Conservation (phyloP, 768 basidiomycete species). For the Lactifluus pinguis region DNA sequence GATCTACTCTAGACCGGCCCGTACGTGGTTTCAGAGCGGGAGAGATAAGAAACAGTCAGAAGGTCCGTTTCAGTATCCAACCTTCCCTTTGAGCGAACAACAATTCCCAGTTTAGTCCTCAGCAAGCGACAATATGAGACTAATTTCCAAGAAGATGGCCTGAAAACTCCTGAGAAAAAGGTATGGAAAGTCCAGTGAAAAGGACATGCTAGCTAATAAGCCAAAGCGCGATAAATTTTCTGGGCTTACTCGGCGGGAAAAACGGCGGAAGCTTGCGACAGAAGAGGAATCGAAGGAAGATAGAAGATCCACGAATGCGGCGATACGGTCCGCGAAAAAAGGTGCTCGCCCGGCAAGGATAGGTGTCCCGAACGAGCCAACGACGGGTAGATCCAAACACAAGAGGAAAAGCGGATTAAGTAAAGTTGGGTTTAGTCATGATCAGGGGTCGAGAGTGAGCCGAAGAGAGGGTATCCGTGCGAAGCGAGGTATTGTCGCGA, state of each 20-base stretch:
- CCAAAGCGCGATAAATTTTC: slow-evolving; percentile 69
- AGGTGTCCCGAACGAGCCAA: slow-evolving; percentile 38
- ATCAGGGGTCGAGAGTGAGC: slow-evolving; percentile 40
- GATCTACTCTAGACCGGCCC: slow-evolving; percentile 86
- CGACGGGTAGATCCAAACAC: slow-evolving; percentile 21
- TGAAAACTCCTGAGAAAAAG: slow-evolving; percentile 28
- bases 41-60: slow-evolving; percentile 76
- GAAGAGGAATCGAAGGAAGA: slow-evolving; percentile 71
- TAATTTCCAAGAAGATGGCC: slow-evolving; percentile 32
- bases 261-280: slow-evolving; percentile 78
- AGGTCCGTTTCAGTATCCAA: slow-evolving; percentile 37
- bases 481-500: slow-evolving; percentile 50
- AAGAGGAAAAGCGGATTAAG: slow-evolving; percentile 17
- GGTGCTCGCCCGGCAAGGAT: slow-evolving; percentile 66
- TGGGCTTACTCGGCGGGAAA: slow-evolving; percentile 80
- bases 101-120: slow-evolving; percentile 37
- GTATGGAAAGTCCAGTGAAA: slow-evolving; percentile 7
- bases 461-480: slow-evolving; percentile 54
- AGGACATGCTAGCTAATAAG: slow-evolving; percentile 29
- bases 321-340: slow-evolving; percentile 86
- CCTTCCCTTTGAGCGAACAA: neutral
- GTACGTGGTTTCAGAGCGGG: slow-evolving; percentile 96
- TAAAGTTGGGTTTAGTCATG: slow-evolving; percentile 47
- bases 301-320: slow-evolving; percentile 48
- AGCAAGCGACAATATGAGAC: slow-evolving; percentile 71